Percentiles rank a stretch among this genome's conserved stretches.
phyloP scores from a whole-genome alignment of 345 rosid species.

The Arabidopsis thaliana region TAIR10.1 NC_003070.9:29846501-29847000 shows the following conservation, averaged over 20 bases:
- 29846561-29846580: slow-evolving; percentile 12
- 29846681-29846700: slow-evolving; percentile 92
- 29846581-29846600: slow-evolving; percentile 61
- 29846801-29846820: slow-evolving; percentile 19
- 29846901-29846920: slow-evolving; percentile 90
- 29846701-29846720: slow-evolving; percentile 90
- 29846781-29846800: slow-evolving; percentile 20
- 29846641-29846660: slow-evolving; percentile 84
- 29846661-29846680: slow-evolving; percentile 82
- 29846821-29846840: slow-evolving; percentile 96
- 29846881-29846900: slow-evolving; percentile 97
- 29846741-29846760: slow-evolving; percentile 23
- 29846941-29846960: slow-evolving; percentile 33
- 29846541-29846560: neutral
- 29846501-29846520: slow-evolving; percentile 49
- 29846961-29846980: slow-evolving; percentile 16
- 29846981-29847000: slow-evolving; percentile 24
- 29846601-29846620: slow-evolving; percentile 96
- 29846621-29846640: slow-evolving; percentile 96
- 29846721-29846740: slow-evolving; percentile 38
- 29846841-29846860: slow-evolving; percentile 94
- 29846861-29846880: slow-evolving; percentile 87
- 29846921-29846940: slow-evolving; percentile 57
- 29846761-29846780: slow-evolving; percentile 14
- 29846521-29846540: slow-evolving; percentile 17